phyloP scores from a whole-genome alignment of 2,329 filamentous ascomycete genomes.

The Nannizziopsis arthrosporioides region DNA sequence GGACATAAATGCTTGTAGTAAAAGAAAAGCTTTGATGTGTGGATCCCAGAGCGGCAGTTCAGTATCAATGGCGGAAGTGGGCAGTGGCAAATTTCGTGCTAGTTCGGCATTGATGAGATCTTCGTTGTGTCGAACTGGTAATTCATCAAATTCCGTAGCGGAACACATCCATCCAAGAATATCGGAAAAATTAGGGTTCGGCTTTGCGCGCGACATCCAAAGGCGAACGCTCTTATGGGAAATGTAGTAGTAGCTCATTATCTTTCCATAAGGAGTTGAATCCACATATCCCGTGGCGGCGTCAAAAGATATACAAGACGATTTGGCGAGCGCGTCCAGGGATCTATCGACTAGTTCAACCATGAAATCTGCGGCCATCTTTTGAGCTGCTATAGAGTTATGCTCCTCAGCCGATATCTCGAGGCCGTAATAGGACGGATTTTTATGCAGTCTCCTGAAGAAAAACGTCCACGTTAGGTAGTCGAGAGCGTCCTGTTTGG shows the following conservation, averaged over 20 bases:
- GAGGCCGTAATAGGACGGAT: conserved; percentile 93
- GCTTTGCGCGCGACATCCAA: conserved; percentile 63
- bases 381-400: conserved; percentile 72
- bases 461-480: conserved; percentile 99
- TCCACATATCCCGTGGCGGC: conserved; percentile 75
- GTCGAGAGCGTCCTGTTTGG: conserved; percentile 93
- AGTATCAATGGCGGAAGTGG: conserved; percentile 46
- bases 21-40: conserved; percentile 87
- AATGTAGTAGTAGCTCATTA: conserved; percentile 99
- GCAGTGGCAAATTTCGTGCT: conserved; percentile 65
- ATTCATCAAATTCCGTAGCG: conserved; percentile 91
- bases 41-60: conserved; percentile 90
- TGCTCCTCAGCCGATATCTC: conserved; percentile 89
- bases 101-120: conserved; percentile 92
- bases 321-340: conserved; percentile 67
- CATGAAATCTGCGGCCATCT: conserved; percentile 88
- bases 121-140: conserved; percentile 95
- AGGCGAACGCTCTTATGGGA: conserved; percentile 90
- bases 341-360: conserved; percentile 82
- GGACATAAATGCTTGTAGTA: conserved; percentile 90
- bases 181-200: conserved; percentile 64
- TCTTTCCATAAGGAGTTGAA: conserved; percentile 83
- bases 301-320: conserved; percentile 70
- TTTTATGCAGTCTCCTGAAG: conserved; percentile 93
- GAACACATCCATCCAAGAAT: conserved; percentile 84